These are phyloP conservation scores for Phalaenopsis hybrid DNA, from an alignment of 116 monocot genomes.

Conservation along the genomic window DNA sequence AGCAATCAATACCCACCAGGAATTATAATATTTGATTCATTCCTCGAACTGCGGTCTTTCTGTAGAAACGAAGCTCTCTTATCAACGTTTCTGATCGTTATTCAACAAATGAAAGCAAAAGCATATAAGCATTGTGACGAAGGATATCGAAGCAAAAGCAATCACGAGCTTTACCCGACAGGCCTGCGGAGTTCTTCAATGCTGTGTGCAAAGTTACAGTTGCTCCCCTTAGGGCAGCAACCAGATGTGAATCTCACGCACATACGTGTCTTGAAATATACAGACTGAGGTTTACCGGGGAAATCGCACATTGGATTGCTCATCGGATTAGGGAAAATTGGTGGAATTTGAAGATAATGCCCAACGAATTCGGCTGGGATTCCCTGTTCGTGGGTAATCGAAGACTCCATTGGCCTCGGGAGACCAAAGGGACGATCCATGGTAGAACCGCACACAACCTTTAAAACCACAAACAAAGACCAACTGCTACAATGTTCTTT, in stretches of 20 bases:
- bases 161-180: not conserved
- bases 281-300: not conserved
- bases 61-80: not conserved
- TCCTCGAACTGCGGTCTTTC: not conserved
- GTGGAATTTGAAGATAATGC: not conserved
- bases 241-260: conserved; percentile 15
- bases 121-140: not conserved
- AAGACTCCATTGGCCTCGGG: not conserved
- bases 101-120: not conserved
- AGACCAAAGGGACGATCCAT: not conserved
- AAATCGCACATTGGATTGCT: not conserved
- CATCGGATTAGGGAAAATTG: not conserved
- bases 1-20: not conserved
- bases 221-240: conserved; percentile 11
- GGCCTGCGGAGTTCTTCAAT: conserved; percentile 9
- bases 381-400: not conserved
- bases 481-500: not conserved
- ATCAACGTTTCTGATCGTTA: not conserved
- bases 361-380: not conserved
- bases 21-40: not conserved
- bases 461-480: not conserved
- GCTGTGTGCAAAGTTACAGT: conserved; percentile 25
- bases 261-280: conserved; percentile 19
- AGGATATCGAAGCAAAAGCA: not conserved
- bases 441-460: not conserved